Evolutionary conservation across 2,329 filamentous ascomycete species (phyloP).

Genomic region (Torrubiella hemipterigena): DNA sequence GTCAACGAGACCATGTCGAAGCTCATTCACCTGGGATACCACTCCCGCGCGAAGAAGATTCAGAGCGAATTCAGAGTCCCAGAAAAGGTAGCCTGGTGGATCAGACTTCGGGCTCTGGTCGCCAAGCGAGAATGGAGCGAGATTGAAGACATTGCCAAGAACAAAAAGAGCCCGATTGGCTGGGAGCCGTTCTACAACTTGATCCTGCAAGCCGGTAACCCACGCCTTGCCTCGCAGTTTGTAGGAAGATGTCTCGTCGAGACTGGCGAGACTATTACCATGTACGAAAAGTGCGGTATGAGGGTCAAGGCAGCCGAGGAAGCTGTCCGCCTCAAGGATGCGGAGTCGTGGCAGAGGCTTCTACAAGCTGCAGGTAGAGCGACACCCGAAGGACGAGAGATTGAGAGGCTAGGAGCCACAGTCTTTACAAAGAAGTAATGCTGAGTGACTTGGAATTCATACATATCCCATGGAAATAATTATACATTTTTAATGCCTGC

Average conservation of each 20-base stretch:
- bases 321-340: constrained; percentile 70
- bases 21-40: constrained; percentile 69
- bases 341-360: constrained; percentile 60
- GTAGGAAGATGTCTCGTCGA: constrained; percentile 77
- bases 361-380: constrained; percentile 60
- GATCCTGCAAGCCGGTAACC: constrained; percentile 77
- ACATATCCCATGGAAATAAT: too few species aligned
- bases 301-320: constrained; percentile 83
- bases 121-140: constrained; percentile 86
- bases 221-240: constrained; percentile 71
- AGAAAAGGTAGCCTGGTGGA: constrained; percentile 86
- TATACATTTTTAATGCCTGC: too few species aligned
- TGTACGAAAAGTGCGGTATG: constrained; percentile 96
- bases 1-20: constrained; percentile 90
- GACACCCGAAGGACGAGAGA: constrained; percentile 58
- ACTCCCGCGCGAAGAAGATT: constrained; percentile 75
- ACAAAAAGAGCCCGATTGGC: constrained; percentile 80
- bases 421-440: constrained; percentile 34
- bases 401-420: constrained; percentile 63
- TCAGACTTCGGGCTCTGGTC: constrained; percentile 72
- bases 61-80: constrained; percentile 87
- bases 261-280: constrained; percentile 60
- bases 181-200: constrained; percentile 98
- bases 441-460: too few species aligned
- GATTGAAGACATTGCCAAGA: constrained; percentile 71